Percentiles rank a stretch among this genome's conserved stretches.
Evolutionary conservation across 2,329 filamentous ascomycete species (phyloP).

Genomic region (Fusarium denticulatum): DNA sequence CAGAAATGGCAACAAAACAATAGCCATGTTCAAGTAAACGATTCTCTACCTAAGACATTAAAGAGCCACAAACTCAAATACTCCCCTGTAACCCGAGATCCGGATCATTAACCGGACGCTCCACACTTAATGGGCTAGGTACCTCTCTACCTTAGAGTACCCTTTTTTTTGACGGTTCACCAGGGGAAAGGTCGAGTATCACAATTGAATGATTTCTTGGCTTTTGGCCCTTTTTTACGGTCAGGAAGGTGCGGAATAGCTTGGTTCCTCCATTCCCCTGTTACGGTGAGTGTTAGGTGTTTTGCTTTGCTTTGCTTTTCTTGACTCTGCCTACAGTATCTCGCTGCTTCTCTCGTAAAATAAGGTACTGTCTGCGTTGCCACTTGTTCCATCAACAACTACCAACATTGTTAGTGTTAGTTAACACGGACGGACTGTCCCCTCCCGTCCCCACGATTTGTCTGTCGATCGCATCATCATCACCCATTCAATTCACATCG

Average conservation of each 20-base stretch:
- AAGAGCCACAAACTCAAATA: background rate
- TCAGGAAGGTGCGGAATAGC: conserved; percentile 15
- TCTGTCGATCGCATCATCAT: conserved; percentile 26
- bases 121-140: conserved; percentile 9
- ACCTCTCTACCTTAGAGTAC: background rate
- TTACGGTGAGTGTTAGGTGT: background rate
- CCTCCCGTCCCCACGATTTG: conserved; percentile 30
- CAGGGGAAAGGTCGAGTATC: conserved; percentile 29
- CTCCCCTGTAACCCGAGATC: conserved; percentile 13
- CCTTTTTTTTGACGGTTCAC: conserved; percentile 10
- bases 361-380: background rate
- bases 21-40: background rate
- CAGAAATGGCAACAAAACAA: background rate
- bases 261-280: conserved; percentile 9
- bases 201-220: conserved; percentile 34
- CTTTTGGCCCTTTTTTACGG: conserved; percentile 21
- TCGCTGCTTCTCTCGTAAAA: background rate
- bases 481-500: background rate
- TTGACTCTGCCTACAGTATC: background rate
- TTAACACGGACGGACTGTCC: conserved; percentile 19
- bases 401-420: conserved; percentile 16
- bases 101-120: conserved; percentile 12
- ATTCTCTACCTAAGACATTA: background rate
- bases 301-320: background rate
- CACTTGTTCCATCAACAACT: conserved; percentile 14